phyloP scores from a whole-genome alignment of 1,139 yeast species.

The Protomyces lactucae-debilis region DNA sequence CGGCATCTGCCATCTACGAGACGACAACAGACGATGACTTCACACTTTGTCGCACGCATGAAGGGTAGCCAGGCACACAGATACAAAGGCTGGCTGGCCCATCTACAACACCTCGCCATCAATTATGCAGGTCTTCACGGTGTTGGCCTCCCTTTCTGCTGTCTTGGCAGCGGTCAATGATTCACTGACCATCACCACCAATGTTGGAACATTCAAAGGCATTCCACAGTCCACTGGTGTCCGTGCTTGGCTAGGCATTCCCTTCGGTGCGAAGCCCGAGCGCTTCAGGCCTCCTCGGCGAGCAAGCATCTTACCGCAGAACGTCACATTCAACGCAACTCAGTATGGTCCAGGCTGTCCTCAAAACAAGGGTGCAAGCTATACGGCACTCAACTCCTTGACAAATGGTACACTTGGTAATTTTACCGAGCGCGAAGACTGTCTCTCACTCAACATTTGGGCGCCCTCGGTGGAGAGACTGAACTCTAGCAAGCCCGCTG shows the following conservation, averaged over 20 bases:
- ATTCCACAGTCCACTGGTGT: background rate
- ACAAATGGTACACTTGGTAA: conserved; percentile 2
- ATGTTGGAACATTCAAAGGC: conserved; percentile 19
- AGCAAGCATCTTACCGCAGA: conserved; percentile 3
- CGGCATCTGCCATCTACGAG: too few species aligned
- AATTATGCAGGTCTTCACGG: background rate
- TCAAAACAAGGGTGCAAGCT: conserved; percentile 12
- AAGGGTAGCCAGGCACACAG: too few species aligned
- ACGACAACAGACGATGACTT: too few species aligned
- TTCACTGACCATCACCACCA: background rate
- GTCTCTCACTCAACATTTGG: conserved; percentile 23
- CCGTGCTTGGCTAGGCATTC: conserved; percentile 20
- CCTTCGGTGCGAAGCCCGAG: conserved; percentile 12
- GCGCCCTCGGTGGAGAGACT: conserved; percentile 2
- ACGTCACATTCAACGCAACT: conserved; percentile 11
- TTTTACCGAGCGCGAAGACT: conserved; percentile 23
- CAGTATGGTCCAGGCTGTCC: conserved; percentile 17
- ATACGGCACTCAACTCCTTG: conserved; percentile 9
- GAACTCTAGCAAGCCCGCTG: conserved; percentile 11
- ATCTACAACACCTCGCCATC: background rate
- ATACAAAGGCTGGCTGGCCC: too few species aligned
- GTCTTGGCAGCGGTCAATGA: background rate
- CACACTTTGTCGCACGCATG: too few species aligned
- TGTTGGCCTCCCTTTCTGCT: background rate
- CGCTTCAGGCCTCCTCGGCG: conserved; percentile 21